Percentiles rank a stretch among this genome's conserved stretches.
Conservation (phyloP, 139 green algal species). For the Haematococcus sp. region DNA sequence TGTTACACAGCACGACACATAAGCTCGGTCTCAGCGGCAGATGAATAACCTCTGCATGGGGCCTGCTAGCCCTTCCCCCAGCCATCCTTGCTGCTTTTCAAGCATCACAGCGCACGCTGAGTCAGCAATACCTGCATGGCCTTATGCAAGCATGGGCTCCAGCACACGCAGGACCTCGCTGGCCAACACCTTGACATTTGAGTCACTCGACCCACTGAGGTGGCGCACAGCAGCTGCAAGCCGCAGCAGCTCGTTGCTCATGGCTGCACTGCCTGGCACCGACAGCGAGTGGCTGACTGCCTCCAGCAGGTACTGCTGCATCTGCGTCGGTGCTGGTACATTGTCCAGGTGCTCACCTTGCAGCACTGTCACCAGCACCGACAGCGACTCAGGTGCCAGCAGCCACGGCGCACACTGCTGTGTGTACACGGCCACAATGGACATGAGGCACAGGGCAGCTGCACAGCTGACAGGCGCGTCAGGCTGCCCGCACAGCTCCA, state of each 20-base stretch:
- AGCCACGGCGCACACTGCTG: slow-evolving; percentile 42
- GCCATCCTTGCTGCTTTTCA: too few species aligned
- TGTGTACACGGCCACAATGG: slow-evolving; percentile 25
- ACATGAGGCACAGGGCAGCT: slow-evolving; percentile 32
- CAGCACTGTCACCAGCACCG: slow-evolving; percentile 31
- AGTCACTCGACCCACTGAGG: not conserved
- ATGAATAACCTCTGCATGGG: too few species aligned
- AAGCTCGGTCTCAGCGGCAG: too few species aligned
- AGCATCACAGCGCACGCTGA: too few species aligned
- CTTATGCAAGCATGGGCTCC: too few species aligned
- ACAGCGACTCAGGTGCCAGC: slow-evolving; percentile 36
- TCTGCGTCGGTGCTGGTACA: slow-evolving; percentile 3
- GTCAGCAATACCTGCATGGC: too few species aligned
- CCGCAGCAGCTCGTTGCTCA: slow-evolving; percentile 5
- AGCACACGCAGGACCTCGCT: not conserved
- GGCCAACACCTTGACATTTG: not conserved
- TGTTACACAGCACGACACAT: too few species aligned
- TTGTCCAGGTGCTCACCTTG: slow-evolving; percentile 33
- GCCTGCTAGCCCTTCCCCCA: too few species aligned
- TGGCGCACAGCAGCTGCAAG: not conserved
- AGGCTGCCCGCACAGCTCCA: slow-evolving; percentile 46
- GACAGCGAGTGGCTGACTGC: slow-evolving; percentile 28
- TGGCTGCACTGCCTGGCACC: not conserved
- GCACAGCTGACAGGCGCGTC: slow-evolving; percentile 39
- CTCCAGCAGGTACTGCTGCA: slow-evolving; percentile 55